These are phyloP conservation scores for Mucor irregularis DNA, from an alignment of 371 early-diverging fungal genomes.

Conservation along the genomic window DNA sequence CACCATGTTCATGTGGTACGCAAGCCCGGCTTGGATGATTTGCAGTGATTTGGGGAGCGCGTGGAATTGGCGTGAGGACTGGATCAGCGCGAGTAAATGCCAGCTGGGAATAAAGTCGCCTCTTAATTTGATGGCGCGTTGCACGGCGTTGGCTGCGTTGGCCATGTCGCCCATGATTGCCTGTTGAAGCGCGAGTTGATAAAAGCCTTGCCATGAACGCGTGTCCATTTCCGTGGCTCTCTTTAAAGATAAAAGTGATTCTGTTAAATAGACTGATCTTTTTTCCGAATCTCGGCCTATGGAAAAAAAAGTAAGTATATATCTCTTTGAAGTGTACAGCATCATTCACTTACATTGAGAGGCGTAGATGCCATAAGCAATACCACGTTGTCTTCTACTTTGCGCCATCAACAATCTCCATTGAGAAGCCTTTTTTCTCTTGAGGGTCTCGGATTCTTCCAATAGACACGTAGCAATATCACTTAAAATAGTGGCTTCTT, in stretches of 20 bases:
- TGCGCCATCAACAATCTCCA: slow-evolving; percentile 19
- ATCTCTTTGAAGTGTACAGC: too few relatives aligned
- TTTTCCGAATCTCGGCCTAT: slow-evolving; percentile 48
- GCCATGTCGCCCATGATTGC: slow-evolving; percentile 76
- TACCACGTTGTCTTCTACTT: slow-evolving; percentile 9
- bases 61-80: slow-evolving; percentile 55
- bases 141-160: slow-evolving; percentile 59
- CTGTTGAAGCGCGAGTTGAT: slow-evolving; percentile 77
- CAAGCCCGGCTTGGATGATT: slow-evolving; percentile 70
- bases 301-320: neutral
- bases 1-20: neutral
- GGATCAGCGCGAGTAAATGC: slow-evolving; percentile 81
- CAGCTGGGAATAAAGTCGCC: slow-evolving; percentile 73
- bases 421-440: slow-evolving; percentile 15
- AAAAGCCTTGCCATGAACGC: slow-evolving; percentile 60
- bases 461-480: slow-evolving; percentile 8
- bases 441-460: slow-evolving; percentile 16
- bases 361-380: slow-evolving; percentile 11
- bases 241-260: slow-evolving; percentile 60
- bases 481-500: slow-evolving; percentile 5
- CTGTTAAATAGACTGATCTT: slow-evolving; percentile 60
- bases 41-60: slow-evolving; percentile 57
- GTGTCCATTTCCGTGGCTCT: slow-evolving; percentile 54
- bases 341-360: slow-evolving; percentile 13
- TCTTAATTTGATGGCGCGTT: slow-evolving; percentile 65